phyloP scores from a whole-genome alignment of 2,329 filamentous ascomycete genomes.

The Fusarium sp. region DNA sequence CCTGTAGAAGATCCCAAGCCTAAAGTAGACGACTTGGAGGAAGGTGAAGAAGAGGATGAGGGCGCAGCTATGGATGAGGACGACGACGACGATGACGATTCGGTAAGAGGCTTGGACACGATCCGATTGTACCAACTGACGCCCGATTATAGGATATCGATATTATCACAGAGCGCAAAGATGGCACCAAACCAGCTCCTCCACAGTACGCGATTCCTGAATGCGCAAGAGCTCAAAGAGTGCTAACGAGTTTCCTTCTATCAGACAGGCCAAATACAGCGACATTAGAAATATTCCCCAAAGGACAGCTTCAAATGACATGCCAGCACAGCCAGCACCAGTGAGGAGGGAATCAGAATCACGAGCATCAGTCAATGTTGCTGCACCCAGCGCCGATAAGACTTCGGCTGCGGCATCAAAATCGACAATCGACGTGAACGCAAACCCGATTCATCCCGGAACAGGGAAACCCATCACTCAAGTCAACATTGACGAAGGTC shows the following conservation, averaged over 20 bases:
- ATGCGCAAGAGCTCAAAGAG: neutral
- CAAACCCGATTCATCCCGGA: conserved; percentile 79
- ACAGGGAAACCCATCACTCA: conserved; percentile 85
- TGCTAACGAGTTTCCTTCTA: conserved; percentile 12
- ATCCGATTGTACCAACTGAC: neutral
- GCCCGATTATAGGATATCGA: conserved; percentile 66
- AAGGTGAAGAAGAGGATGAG: conserved; percentile 73
- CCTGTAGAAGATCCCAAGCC: conserved; percentile 46
- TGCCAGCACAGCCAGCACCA: conserved; percentile 57
- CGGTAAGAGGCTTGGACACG: conserved; percentile 34
- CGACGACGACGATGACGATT: conserved; percentile 59
- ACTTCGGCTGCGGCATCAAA: conserved; percentile 76
- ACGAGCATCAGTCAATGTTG: conserved; percentile 49
- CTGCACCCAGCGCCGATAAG: conserved; percentile 60
- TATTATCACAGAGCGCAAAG: conserved; percentile 75
- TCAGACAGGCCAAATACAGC: conserved; percentile 70
- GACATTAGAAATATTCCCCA: conserved; percentile 74
- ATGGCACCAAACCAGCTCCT: conserved; percentile 69
- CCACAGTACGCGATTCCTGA: conserved; percentile 60
- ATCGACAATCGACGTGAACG: conserved; percentile 87
- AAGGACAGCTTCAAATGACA: conserved; percentile 65
- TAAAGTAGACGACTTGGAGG: conserved; percentile 67
- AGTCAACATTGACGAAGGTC: conserved; percentile 77
- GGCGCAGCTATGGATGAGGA: conserved; percentile 68
- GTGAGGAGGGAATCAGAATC: conserved; percentile 60